Evolutionary conservation across 2,329 filamentous ascomycete species (phyloP).

Genomic region (Fusarium coffeatum): DNA sequence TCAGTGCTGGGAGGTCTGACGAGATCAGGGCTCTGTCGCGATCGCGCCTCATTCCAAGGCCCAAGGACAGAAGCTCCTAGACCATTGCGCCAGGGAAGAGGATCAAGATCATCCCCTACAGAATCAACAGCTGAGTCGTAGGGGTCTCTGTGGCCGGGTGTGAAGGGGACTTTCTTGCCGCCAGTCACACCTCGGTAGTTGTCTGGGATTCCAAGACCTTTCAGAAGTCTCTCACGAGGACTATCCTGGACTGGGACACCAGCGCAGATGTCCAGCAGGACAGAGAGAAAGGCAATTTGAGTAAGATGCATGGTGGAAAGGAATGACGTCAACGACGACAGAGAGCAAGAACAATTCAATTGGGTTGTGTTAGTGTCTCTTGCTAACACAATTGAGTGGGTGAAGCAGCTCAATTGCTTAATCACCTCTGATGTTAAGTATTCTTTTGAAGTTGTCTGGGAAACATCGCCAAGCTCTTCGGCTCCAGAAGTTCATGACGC

Average conservation of each 20-base stretch:
- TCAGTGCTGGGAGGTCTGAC: constrained; percentile 79
- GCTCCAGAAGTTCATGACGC: constrained; percentile 12
- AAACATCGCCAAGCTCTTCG: constrained; percentile 12
- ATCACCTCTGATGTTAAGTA: constrained; percentile 23
- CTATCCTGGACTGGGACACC: constrained; percentile 57
- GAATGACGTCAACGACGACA: background rate
- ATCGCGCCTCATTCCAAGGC: constrained; percentile 75
- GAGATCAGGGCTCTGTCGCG: constrained; percentile 77
- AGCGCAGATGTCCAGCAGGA: constrained; percentile 29
- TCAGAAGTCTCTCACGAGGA: constrained; percentile 65
- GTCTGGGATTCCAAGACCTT: constrained; percentile 60
- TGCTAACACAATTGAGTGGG: background rate
- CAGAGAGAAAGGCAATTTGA: constrained; percentile 26
- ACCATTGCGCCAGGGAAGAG: constrained; percentile 73
- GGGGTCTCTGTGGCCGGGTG: constrained; percentile 68
- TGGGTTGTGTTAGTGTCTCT: background rate
- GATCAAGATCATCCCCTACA: constrained; percentile 69
- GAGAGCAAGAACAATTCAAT: background rate
- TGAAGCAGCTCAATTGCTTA: background rate
- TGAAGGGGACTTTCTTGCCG: constrained; percentile 63
- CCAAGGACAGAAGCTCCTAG: constrained; percentile 74
- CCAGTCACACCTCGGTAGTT: constrained; percentile 54
- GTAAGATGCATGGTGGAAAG: constrained; percentile 29
- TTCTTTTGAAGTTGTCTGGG: background rate
- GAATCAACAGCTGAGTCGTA: constrained; percentile 72